These are phyloP conservation scores for Phyllostachys edulis DNA, from an alignment of 176 grass and related monocot species.

Conservation along the genomic window DNA sequence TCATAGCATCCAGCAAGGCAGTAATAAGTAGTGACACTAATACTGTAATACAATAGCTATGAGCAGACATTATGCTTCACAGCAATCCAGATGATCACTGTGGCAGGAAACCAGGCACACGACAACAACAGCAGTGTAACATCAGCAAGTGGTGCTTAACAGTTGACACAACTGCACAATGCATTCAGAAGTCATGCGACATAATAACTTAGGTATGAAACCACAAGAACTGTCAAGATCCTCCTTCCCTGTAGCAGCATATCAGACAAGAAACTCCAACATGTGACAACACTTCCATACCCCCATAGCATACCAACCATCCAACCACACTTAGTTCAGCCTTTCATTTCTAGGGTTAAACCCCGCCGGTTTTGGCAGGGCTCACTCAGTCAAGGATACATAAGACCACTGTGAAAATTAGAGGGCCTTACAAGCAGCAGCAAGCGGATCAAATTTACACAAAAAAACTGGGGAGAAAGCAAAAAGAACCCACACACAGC, in stretches of 20 bases:
- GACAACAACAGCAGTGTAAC: background rate
- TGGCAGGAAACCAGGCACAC: background rate
- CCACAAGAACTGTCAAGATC: background rate
- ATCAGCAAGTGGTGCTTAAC: background rate
- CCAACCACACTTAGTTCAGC: conserved; percentile 33
- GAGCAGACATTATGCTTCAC: background rate
- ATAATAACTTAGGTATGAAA: background rate
- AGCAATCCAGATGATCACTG: background rate
- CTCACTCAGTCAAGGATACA: conserved; percentile 45
- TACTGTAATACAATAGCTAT: too few relatives aligned
- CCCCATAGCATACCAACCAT: conserved; percentile 1
- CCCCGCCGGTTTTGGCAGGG: conserved; percentile 51
- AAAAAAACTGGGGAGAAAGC: conserved; percentile 24
- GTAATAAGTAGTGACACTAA: background rate
- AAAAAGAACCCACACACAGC: conserved; percentile 12
- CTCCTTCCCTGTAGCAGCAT: background rate
- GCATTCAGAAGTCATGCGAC: background rate
- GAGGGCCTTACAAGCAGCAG: conserved; percentile 51
- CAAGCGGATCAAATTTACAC: conserved; percentile 69
- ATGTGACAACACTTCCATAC: background rate
- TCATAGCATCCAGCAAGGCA: background rate
- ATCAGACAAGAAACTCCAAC: background rate
- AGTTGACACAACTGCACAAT: background rate
- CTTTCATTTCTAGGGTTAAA: conserved; percentile 53
- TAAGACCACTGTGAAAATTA: conserved; percentile 50